Evolutionary conservation across 257 asterid species (phyloP), one percentile per base, ranked within the genome.

Genomic region (Solanum clarkiae): DNA sequence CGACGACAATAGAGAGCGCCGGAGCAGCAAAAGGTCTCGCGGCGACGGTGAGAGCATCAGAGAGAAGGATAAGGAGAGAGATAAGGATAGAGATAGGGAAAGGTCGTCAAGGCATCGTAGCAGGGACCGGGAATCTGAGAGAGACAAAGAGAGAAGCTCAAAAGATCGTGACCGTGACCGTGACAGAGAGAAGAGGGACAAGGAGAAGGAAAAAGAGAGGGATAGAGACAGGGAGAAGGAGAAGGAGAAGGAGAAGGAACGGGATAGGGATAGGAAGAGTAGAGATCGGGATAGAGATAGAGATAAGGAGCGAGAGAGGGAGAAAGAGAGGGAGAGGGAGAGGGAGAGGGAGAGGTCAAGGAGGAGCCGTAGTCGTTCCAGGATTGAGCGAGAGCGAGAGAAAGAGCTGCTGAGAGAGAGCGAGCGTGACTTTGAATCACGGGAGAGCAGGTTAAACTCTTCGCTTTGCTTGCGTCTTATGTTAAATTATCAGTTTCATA

Each of bases 401-500:
- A 88, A 90, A 87, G 97, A 94, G 53, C 53, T 87, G 91, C 5
- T 86, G 79, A 89, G 92, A 87, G 97, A 29, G 6, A 12, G 24
- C 47, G 83, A 92, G 80, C 91, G 89, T 9, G 98, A 93, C 85
- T 60, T 87, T 8, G 93, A 91, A 83, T 63, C 80, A 66, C 86
- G 92, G 70, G 98, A 97, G 45, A 92, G 89, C 98, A 96, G 99
- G 99, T 96, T 92, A 92, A 85, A 80, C 84, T 80, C 44, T 1
- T 8, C 63, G 22, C 26, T 24, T 17, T 57, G 36, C n/a, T 24
- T 17, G 59, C 44, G 20, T 66, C 26, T 54, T 83, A 12, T 56
- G 22, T 86, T 85, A 22, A 17, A 26, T 77, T 71, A 24, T 71
- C 44, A 18, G 56, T 71, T 1, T 72, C 20, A 6, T 72, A 53